phyloP scores from a whole-genome alignment of 352 stramenopile species.

The Phytophthora vignae region DNA sequence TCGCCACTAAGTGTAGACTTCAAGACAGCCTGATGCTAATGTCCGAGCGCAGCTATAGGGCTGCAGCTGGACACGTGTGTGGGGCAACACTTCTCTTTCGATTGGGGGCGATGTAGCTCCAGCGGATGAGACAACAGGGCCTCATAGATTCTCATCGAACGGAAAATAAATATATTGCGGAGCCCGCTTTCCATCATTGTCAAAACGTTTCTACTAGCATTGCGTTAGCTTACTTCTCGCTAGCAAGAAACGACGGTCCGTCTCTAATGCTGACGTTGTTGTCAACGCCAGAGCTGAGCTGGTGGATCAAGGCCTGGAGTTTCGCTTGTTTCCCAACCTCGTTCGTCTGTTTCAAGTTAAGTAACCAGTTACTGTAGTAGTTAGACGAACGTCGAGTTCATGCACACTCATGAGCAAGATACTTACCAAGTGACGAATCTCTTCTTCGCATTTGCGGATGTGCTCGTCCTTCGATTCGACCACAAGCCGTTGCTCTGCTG shows the following conservation, averaged over 20 bases:
- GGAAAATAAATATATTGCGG: slow-evolving; percentile 48
- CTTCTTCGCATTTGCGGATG: slow-evolving; percentile 69
- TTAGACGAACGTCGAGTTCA: background rate
- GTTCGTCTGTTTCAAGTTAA: slow-evolving; percentile 50
- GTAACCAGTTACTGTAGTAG: background rate
- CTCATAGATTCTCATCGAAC: slow-evolving; percentile 26
- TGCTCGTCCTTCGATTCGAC: slow-evolving; percentile 72
- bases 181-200: slow-evolving; percentile 19
- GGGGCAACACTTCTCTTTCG: slow-evolving; percentile 4
- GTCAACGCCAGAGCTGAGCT: slow-evolving; percentile 78
- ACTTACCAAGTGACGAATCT: slow-evolving; percentile 76
- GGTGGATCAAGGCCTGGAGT: slow-evolving; percentile 84
- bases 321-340: slow-evolving; percentile 86
- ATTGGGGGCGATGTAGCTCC: slow-evolving; percentile 14
- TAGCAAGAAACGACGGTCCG: slow-evolving; percentile 57
- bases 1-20: slow-evolving; percentile 48
- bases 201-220: slow-evolving; percentile 8
- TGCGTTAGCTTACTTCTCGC: slow-evolving; percentile 55
- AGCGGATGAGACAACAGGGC: slow-evolving; percentile 18
- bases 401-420: background rate
- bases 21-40: background rate
- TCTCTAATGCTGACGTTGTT: slow-evolving; percentile 48
- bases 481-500: slow-evolving; percentile 63
- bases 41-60: slow-evolving; percentile 9
- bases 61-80: slow-evolving; percentile 11